These are phyloP conservation scores for Cytospora piceae DNA, from an alignment of 2,329 filamentous ascomycete species.

Conservation along the genomic window DNA sequence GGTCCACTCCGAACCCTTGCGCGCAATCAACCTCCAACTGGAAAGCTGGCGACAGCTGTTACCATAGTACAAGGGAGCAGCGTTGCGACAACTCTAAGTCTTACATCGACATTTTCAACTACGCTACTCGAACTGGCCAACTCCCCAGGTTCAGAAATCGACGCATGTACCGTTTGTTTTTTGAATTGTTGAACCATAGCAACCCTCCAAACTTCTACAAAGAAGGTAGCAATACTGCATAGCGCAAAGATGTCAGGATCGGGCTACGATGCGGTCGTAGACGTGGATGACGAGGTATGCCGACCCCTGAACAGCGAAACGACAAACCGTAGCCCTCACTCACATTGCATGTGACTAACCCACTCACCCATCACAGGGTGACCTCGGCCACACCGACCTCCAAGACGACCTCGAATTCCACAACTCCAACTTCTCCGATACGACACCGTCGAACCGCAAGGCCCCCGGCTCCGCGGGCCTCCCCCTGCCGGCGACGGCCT, in stretches of 20 bases:
- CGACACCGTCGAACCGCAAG: conserved; percentile 53
- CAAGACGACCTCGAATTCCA: conserved; percentile 99
- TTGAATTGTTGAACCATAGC: background rate
- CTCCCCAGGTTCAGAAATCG: background rate
- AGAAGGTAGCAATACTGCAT: background rate
- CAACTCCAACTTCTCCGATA: conserved; percentile 79
- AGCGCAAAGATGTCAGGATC: conserved; percentile 68
- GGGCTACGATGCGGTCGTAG: conserved; percentile 97
- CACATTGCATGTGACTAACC: conserved; percentile 27
- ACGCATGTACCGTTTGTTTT: background rate
- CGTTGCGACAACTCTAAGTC: conserved; percentile 12
- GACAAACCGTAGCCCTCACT: background rate
- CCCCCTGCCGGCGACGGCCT: conserved; percentile 46
- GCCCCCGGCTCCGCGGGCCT: conserved; percentile 54
- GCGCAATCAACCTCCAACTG: conserved; percentile 16
- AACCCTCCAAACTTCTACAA: background rate
- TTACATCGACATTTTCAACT: conserved; percentile 34
- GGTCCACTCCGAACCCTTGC: conserved; percentile 18
- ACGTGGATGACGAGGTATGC: conserved; percentile 90
- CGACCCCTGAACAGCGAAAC: background rate
- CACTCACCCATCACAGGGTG: conserved; percentile 64
- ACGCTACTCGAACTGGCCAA: background rate
- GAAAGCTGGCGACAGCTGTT: conserved; percentile 22
- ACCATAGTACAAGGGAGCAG: conserved; percentile 21
- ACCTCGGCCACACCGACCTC: conserved; percentile 96